Base-by-base conservation (phyloP, 331 rosid species). In the Ulmus americana region DNA sequence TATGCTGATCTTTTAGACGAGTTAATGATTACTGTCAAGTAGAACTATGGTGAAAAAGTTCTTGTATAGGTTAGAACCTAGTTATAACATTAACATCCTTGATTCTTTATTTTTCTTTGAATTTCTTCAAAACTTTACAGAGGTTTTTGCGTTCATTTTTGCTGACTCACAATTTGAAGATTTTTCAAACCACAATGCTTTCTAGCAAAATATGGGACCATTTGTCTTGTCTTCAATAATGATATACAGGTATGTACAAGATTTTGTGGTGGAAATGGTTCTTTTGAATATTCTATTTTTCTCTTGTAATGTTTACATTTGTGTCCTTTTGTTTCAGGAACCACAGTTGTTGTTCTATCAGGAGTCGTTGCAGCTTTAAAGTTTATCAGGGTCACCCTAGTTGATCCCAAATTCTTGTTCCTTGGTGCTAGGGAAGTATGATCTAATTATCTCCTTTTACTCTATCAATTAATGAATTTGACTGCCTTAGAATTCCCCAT, bases 371-470 rank as follows among this genome's bases (percentile, higher is more conserved):
- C 99, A 13, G 91, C 99, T 55, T 78, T 94, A 62, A 94, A 90
- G 74, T 79, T 90, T 68, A 75, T 85, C 15, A 88, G 95, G 8
- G 97, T 95, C 67, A 52, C 80, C 70, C 79, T 94, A 71, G 86
- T 90, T 59, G 95, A 94, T 35, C 95, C 90, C 59, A 87, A 81
- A 60, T 84, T 87, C 86, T 81, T 94, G 79, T 94, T 94, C 84
- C 83, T 94, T 8, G 97, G 99, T 72, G 97, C 99, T 57, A 97
- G 99, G 54, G 99, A 94, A 87, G 99, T 90, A 69, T 70, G 87
- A 39, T 10, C 12, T 15, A 12, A 39, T 11, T 22, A 53, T 47
- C 6, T 62, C 57, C 44, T 41, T 45, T 40, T 63, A 14, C 59
- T 39, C 35, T 16, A 2, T 28, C 35, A 2, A 28, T 28, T 0